Evolutionary conservation across 306 rosid genomes (phyloP), one percentile per base, ranked within the genome.

Genomic region (Leucaena leucocephala): DNA sequence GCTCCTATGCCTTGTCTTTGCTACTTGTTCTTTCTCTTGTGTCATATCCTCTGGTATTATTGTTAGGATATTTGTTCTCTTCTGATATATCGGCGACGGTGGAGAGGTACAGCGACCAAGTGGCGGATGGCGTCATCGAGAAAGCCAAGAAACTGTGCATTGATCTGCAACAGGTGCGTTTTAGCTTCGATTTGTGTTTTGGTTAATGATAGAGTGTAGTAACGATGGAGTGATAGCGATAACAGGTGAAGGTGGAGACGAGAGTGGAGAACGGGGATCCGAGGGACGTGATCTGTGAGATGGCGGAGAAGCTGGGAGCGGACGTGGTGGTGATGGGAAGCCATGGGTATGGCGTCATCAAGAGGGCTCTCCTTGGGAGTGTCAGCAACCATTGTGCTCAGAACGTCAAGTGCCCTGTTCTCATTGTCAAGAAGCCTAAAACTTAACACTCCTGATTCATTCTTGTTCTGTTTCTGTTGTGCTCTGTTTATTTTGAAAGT

Each of bases 351-450:
- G 98, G 98, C 68, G 58, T 84, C 12, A 88, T 95, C 81, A 91
- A 93, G 87, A 95, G 98, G 97, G 95, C 96, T 68, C 87, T 95
- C 10, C 93, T 92, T 33, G 98, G 98, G 72, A 95, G 98, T 27
- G 98, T 95, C 58, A 95, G 98, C 89, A 95, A 86, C 78, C 80
- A 92, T 68, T 89, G 97, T 54, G 97, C 90, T 45, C 94, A 91
- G 85, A 91, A 83, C 63, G 97, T 77, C 21, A 92, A 91, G 76
- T 95, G 98, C 72, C 97, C 97, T 0, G 87, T 92, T 7, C 76
- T 95, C 86, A 91, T 95, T 8, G 97, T 92, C 27, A 95, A 92
- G 89, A 92, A 83, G 90, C 98, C 98, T 6, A 91, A 89, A 82
- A 4, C 89, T 46, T 62, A 78, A 2, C 49, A 8, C 33, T n/a